Conservation (phyloP, 495 filamentous ascomycete species). For the Talaromyces stipitatus region DNA sequence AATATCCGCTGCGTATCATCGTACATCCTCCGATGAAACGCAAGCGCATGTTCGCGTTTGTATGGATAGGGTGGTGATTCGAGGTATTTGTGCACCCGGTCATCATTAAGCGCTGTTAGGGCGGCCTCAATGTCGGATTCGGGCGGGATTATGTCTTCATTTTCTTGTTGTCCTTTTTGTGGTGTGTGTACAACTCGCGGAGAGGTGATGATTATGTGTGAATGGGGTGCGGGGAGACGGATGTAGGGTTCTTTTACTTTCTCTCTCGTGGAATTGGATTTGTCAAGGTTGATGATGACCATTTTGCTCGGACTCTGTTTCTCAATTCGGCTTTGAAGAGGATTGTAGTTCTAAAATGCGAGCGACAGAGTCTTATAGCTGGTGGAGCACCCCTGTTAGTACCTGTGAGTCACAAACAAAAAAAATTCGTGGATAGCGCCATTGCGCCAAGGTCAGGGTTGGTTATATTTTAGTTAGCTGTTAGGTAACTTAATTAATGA, state of each 20-base stretch:
- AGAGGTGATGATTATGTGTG: slow-evolving; percentile 24
- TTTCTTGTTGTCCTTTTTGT: not conserved
- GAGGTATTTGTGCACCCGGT: slow-evolving; percentile 11
- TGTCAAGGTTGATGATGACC: slow-evolving; percentile 12
- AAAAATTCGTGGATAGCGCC: too few relatives aligned
- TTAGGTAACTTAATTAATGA: too few relatives aligned
- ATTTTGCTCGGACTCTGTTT: slow-evolving; percentile 6
- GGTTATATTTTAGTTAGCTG: too few relatives aligned
- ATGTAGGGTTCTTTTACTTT: slow-evolving; percentile 18
- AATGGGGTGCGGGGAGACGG: slow-evolving; percentile 15
- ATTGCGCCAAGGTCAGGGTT: not conserved
- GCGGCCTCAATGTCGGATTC: slow-evolving; percentile 3
- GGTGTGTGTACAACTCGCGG: slow-evolving; percentile 3
- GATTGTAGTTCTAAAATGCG: not conserved
- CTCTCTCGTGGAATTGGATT: too few relatives aligned
- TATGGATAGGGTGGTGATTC: slow-evolving; percentile 17
- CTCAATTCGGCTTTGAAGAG: too few relatives aligned
- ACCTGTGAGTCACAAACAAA: too few relatives aligned
- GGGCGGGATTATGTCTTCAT: not conserved
- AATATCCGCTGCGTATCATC: not conserved
- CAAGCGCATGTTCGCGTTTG: slow-evolving; percentile 11
- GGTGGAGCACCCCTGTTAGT: too few relatives aligned
- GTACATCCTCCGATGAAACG: not conserved
- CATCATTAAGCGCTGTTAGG: slow-evolving; percentile 15
- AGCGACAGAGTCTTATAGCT: not conserved